Evolutionary conservation across 2,329 filamentous ascomycete species (phyloP).

Genomic region (Colletotrichum tanaceti): DNA sequence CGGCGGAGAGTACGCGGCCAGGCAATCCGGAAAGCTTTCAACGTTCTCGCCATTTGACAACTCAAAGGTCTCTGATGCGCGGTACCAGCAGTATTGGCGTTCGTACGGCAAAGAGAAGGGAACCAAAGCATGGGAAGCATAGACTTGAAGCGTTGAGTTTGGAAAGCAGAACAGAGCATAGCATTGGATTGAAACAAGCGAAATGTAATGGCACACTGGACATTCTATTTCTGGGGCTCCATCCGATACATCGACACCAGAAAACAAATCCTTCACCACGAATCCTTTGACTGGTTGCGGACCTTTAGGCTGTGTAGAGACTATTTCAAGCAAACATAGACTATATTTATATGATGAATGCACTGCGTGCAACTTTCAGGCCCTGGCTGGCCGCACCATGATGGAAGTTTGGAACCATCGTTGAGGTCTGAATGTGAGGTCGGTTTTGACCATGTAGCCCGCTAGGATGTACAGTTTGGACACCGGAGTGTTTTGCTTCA

Average conservation of each 20-base stretch:
- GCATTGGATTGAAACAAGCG: slow-evolving; percentile 24
- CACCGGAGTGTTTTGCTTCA: slow-evolving; percentile 38
- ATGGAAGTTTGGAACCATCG: slow-evolving; percentile 39
- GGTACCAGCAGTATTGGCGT: slow-evolving; percentile 18
- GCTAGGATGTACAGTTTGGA: slow-evolving; percentile 35
- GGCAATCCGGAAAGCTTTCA: slow-evolving; percentile 9
- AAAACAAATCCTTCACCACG: not conserved
- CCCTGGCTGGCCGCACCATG: slow-evolving; percentile 38
- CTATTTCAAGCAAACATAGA: not conserved
- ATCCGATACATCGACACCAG: slow-evolving; percentile 24
- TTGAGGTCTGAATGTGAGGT: slow-evolving; percentile 28
- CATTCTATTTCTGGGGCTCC: not conserved
- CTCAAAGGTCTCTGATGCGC: slow-evolving; percentile 1
- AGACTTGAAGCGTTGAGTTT: slow-evolving; percentile 8
- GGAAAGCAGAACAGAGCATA: slow-evolving; percentile 6
- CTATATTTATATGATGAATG: not conserved
- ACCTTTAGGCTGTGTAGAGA: not conserved
- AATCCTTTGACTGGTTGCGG: not conserved
- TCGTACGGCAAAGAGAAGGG: slow-evolving; percentile 15
- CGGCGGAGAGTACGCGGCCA: not conserved
- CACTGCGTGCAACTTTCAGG: not conserved
- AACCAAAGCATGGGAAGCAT: slow-evolving; percentile 9
- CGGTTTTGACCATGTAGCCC: slow-evolving; percentile 34
- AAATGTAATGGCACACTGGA: not conserved
- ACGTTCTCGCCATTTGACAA: slow-evolving; percentile 12